These are phyloP conservation scores for Dunaliella sp. DNA, from an alignment of 139 green algal species.

Conservation along the genomic window DNA sequence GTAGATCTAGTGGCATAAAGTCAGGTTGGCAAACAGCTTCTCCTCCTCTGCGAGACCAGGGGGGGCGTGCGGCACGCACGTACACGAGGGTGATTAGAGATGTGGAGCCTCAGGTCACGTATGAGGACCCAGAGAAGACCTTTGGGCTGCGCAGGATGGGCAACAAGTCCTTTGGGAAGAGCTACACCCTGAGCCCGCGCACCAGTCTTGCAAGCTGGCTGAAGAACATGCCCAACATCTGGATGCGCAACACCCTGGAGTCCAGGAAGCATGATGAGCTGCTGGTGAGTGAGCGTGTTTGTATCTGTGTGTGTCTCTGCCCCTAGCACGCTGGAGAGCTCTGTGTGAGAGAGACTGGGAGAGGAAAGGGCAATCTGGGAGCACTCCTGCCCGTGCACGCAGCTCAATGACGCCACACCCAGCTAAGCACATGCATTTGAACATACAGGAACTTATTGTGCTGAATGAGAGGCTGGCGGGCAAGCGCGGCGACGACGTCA, in stretches of 20 bases:
- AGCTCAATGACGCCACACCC: too few species aligned
- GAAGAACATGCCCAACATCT: slow-evolving; percentile 55
- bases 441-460: slow-evolving; percentile 63
- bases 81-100: background rate
- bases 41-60: too few species aligned
- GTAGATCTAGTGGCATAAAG: too few species aligned
- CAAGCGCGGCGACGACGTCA: slow-evolving; percentile 35
- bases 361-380: too few species aligned
- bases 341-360: too few species aligned
- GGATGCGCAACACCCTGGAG: slow-evolving; percentile 42
- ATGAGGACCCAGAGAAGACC: background rate
- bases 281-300: too few species aligned
- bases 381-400: too few species aligned
- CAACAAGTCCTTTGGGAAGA: background rate
- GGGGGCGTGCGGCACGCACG: too few species aligned
- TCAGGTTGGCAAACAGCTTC: too few species aligned
- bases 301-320: too few species aligned
- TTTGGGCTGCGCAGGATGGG: background rate
- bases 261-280: slow-evolving; percentile 62
- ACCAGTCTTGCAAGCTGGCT: slow-evolving; percentile 35
- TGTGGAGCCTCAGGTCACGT: background rate
- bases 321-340: too few species aligned
- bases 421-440: too few species aligned
- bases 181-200: background rate
- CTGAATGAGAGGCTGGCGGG: slow-evolving; percentile 72